phyloP scores from a whole-genome alignment of 2,329 filamentous ascomycete genomes.

The Diaporthe nobilis region DNA sequence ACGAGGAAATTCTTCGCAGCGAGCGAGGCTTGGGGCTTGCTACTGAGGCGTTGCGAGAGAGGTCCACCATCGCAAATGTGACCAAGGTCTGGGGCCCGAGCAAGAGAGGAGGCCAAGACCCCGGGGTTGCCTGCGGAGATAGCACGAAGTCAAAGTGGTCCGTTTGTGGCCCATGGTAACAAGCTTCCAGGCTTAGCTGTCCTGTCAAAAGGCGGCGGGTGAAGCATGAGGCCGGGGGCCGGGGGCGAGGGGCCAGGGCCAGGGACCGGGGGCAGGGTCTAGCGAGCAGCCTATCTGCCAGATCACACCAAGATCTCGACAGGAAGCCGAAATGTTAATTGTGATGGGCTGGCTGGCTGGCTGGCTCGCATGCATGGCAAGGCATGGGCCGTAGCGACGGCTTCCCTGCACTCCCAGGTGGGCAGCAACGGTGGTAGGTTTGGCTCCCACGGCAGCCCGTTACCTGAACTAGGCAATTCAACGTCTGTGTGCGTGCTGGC shows the following conservation, averaged over 20 bases:
- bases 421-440: not conserved
- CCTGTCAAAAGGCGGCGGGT: conserved; percentile 14
- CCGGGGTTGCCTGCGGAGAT: conserved; percentile 16
- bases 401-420: conserved; percentile 2
- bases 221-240: conserved; percentile 12
- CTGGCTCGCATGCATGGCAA: conserved; percentile 15
- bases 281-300: conserved; percentile 9
- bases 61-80: not conserved
- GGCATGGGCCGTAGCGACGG: conserved; percentile 17
- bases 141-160: conserved; percentile 33
- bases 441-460: conserved; percentile 8
- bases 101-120: not conserved
- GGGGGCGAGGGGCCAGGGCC: conserved; percentile 1
- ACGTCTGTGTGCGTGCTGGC: conserved; percentile 18
- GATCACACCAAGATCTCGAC: conserved; percentile 33
- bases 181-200: conserved; percentile 32
- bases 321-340: conserved; percentile 29
- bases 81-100: conserved; percentile 8
- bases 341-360: conserved; percentile 21
- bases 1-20: not conserved
- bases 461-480: conserved; percentile 17
- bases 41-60: not conserved
- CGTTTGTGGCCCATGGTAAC: conserved; percentile 27
- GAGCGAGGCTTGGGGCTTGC: not conserved
- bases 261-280: conserved; percentile 3